A percentile compares a stretch with the other conserved stretches of the same genome.
phyloP scores from a whole-genome alignment of 345 rosid genomes.

The Microcos paniculata region DNA sequence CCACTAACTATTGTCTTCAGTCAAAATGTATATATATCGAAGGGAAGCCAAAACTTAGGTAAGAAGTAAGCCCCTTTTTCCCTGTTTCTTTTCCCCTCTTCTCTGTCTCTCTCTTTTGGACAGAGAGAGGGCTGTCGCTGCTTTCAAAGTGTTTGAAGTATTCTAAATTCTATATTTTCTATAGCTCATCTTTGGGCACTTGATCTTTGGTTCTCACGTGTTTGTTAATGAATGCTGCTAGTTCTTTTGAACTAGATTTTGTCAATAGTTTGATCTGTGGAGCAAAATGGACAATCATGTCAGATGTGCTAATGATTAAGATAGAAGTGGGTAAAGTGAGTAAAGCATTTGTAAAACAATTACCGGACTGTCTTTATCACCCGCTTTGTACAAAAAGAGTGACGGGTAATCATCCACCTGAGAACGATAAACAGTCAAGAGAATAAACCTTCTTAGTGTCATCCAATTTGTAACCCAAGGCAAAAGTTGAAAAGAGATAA shows the following conservation, averaged over 20 bases:
- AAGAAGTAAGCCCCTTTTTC: constrained; percentile 29
- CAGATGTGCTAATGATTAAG: constrained; percentile 3
- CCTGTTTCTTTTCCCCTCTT: neutral
- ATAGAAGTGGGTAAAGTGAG: neutral
- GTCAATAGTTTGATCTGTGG: constrained; percentile 59
- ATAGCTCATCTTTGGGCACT: constrained; percentile 57
- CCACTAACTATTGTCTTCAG: neutral
- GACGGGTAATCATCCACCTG: constrained; percentile 74
- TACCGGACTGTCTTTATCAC: constrained; percentile 71
- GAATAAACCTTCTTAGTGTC: neutral
- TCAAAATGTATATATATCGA: neutral
- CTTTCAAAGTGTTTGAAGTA: neutral
- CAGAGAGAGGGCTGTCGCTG: neutral
- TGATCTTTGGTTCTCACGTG: constrained; percentile 44
- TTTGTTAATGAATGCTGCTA: constrained; percentile 47
- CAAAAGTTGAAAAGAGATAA: neutral
- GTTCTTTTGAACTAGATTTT: constrained; percentile 54
- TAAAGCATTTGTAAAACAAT: neutral
- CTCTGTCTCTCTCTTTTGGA: neutral
- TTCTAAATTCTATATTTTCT: constrained; percentile 21
- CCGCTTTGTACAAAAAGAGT: constrained; percentile 57
- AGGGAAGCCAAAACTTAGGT: neutral
- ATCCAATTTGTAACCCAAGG: neutral
- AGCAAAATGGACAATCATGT: constrained; percentile 8
- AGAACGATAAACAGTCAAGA: constrained; percentile 17